These are phyloP conservation scores for Malassezia vespertilionis DNA, from an alignment of 1,284 basidiomycete genomes.

Conservation along the genomic window DNA sequence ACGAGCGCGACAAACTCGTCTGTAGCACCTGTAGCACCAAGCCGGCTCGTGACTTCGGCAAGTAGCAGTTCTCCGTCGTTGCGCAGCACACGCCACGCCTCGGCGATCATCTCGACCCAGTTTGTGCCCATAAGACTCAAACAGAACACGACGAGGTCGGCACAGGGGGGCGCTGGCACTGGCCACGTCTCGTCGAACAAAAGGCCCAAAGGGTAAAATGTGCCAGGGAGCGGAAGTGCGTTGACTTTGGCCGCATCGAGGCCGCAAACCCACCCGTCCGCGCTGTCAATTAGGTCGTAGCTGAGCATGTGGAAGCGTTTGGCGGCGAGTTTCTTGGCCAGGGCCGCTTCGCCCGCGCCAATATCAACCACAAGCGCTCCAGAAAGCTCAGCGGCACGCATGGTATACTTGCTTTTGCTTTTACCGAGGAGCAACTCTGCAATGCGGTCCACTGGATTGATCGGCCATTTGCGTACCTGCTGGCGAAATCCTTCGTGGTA, in stretches of 20 bases:
- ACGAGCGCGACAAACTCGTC: conserved; percentile 68
- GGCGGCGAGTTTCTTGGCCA: conserved; percentile 54
- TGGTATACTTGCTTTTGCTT: neutral
- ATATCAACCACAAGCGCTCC: conserved; percentile 73
- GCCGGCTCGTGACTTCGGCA: conserved; percentile 66
- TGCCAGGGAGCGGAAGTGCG: conserved; percentile 28
- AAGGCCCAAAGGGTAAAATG: conserved; percentile 8
- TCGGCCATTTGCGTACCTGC: conserved; percentile 44
- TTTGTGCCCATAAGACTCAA: conserved; percentile 94
- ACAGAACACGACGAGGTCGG: conserved; percentile 84
- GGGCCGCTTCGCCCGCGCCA: conserved; percentile 84
- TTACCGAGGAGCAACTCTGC: conserved; percentile 17
- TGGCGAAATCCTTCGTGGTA: conserved; percentile 46
- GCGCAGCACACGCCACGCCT: conserved; percentile 76
- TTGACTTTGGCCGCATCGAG: conserved; percentile 27
- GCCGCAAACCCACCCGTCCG: conserved; percentile 51
- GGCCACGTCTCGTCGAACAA: neutral
- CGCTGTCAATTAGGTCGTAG: conserved; percentile 70
- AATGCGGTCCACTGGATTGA: conserved; percentile 42
- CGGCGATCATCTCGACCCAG: conserved; percentile 79
- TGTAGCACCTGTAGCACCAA: conserved; percentile 17
- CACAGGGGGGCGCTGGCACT: conserved; percentile 51
- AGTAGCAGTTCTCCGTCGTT: conserved; percentile 71
- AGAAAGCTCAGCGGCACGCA: conserved; percentile 33
- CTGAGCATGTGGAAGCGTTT: conserved; percentile 54